These are phyloP conservation scores for Microthyrium microscopicum DNA, from an alignment of 2,329 filamentous ascomycete species.

Conservation along the genomic window DNA sequence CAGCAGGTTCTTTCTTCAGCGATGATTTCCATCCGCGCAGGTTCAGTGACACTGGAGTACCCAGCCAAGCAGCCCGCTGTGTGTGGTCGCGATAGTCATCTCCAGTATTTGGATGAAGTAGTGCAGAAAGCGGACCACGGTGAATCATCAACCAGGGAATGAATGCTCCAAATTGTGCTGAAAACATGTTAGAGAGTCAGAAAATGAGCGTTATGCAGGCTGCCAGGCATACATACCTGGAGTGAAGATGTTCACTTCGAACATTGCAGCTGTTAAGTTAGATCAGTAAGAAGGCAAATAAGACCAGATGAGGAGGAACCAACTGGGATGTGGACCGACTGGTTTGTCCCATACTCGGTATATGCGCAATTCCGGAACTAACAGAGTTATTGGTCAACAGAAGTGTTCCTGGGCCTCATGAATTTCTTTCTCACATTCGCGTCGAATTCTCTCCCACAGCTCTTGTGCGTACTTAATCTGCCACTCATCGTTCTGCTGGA, in stretches of 20 bases:
- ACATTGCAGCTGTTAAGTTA: constrained; percentile 76
- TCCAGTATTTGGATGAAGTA: constrained; percentile 74
- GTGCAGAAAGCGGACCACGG: constrained; percentile 58
- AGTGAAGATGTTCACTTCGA: constrained; percentile 78
- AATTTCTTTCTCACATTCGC: constrained; percentile 44
- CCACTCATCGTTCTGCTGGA: constrained; percentile 42
- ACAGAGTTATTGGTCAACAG: not conserved
- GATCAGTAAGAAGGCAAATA: too few relatives aligned
- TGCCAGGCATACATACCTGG: constrained; percentile 27
- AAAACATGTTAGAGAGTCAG: not conserved
- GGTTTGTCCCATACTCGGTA: constrained; percentile 64
- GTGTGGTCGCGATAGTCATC: constrained; percentile 46
- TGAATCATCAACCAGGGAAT: constrained; percentile 72
- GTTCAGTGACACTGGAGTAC: constrained; percentile 47
- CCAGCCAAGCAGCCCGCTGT: constrained; percentile 58
- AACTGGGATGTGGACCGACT: constrained; percentile 70
- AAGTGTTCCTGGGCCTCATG: not conserved
- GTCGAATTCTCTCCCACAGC: constrained; percentile 61
- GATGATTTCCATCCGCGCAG: too few relatives aligned
- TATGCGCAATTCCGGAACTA: constrained; percentile 71
- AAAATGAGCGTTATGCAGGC: not conserved
- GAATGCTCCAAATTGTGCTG: constrained; percentile 73
- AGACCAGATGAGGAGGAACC: too few relatives aligned
- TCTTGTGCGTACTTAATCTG: constrained; percentile 53
- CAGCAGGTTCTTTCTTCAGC: too few relatives aligned